A percentile compares a stretch with the other conserved stretches of the same genome.
Evolutionary conservation across 805 yeast genomes (phyloP).

Genomic region (Saccharomycopsis sp.): DNA sequence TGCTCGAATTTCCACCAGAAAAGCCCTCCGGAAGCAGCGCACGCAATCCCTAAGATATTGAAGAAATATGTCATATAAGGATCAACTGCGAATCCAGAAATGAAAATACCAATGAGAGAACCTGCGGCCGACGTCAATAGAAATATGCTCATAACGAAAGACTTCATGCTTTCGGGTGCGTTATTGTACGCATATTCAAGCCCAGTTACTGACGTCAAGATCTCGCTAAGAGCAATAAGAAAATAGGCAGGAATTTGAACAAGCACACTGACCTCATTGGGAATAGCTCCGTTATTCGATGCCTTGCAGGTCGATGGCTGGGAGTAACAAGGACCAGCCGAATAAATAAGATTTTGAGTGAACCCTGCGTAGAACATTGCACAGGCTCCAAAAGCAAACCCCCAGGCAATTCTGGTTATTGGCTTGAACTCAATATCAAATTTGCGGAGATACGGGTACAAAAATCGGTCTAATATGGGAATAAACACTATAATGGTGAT

Average conservation of each 20-base stretch:
- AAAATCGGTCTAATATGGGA: conserved; percentile 57
- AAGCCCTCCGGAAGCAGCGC: conserved; percentile 49
- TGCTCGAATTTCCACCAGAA: conserved; percentile 57
- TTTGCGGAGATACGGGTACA: conserved; percentile 48
- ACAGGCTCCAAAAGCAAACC: conserved; percentile 57
- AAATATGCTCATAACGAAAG: conserved; percentile 53
- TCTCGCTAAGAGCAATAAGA: conserved; percentile 67
- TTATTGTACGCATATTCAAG: conserved; percentile 79
- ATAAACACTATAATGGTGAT: conserved; percentile 70
- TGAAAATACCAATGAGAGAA: conserved; percentile 68
- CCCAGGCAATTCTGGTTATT: conserved; percentile 61
- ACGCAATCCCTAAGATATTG: conserved; percentile 53
- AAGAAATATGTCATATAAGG: conserved; percentile 69
- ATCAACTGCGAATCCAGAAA: conserved; percentile 58
- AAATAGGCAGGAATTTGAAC: conserved; percentile 62
- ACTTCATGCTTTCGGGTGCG: conserved; percentile 66
- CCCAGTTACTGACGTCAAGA: conserved; percentile 75
- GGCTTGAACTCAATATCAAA: conserved; percentile 50
- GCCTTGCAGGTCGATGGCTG: conserved; percentile 50
- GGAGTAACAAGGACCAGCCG: conserved; percentile 68
- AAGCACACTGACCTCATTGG: conserved; percentile 59
- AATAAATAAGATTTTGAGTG: conserved; percentile 62
- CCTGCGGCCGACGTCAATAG: conserved; percentile 71
- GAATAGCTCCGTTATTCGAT: conserved; percentile 29
- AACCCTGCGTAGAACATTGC: conserved; percentile 75